phyloP scores from a whole-genome alignment of 352 stramenopile genomes.

The Globisporangium paddicum region DNA sequence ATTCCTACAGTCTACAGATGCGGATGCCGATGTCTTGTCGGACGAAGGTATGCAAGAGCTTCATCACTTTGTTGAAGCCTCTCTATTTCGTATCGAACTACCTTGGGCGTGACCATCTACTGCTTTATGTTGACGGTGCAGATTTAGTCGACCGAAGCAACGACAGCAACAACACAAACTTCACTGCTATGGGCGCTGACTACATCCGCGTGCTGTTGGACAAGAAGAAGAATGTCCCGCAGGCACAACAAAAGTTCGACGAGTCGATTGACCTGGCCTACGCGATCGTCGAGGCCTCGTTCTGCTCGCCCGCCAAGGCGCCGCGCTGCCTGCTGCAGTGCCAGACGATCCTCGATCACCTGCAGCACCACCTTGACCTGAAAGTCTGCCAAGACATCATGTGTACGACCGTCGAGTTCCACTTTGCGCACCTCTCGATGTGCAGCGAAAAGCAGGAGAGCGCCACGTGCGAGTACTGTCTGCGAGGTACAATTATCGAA shows the following conservation, averaged over 20 bases:
- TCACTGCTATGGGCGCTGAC: not conserved
- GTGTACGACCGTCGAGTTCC: slow-evolving; percentile 51
- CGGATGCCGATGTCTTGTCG: not conserved
- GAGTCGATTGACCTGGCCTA: slow-evolving; percentile 37
- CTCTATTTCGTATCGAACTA: not conserved
- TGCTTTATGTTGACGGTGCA: not conserved
- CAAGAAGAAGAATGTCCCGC: slow-evolving; percentile 6
- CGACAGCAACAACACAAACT: not conserved
- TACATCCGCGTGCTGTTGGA: slow-evolving; percentile 11
- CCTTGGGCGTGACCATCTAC: not conserved
- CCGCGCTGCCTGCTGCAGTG: slow-evolving; percentile 47
- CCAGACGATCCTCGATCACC: slow-evolving; percentile 45
- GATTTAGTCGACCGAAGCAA: not conserved
- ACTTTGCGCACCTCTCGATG: slow-evolving; percentile 52
- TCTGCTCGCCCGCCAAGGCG: slow-evolving; percentile 46
- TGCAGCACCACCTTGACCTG: slow-evolving; percentile 59
- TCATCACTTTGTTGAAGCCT: not conserved
- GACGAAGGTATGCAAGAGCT: not conserved
- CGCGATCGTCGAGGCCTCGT: slow-evolving; percentile 57
- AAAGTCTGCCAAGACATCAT: slow-evolving; percentile 45
- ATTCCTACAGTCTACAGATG: not conserved
- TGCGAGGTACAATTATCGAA: slow-evolving; percentile 20
- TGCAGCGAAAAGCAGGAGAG: slow-evolving; percentile 30
- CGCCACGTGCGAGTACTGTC: slow-evolving; percentile 48
- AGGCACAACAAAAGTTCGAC: slow-evolving; percentile 30